phyloP scores from a whole-genome alignment of 768 basidiomycete species.

The Collybiopsis confluens region DNA sequence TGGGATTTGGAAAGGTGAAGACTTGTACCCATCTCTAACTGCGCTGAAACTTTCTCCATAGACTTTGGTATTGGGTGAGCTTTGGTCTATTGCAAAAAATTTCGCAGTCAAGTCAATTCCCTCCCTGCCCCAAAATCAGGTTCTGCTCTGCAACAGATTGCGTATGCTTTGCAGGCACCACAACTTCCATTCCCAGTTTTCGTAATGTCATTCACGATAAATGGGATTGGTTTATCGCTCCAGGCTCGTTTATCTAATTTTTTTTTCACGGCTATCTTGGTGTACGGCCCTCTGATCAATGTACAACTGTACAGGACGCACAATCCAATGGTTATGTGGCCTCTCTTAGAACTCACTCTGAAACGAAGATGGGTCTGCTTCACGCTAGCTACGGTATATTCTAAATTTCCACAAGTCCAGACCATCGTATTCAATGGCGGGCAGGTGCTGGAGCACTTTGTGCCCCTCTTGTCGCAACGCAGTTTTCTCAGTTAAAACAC shows the following conservation, averaged over 20 bases:
- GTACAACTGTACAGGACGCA: slow-evolving; percentile 32
- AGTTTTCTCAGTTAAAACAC: slow-evolving; percentile 41
- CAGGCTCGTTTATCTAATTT: slow-evolving; percentile 30
- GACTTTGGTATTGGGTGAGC: slow-evolving; percentile 1
- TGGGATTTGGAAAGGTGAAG: slow-evolving; percentile 19
- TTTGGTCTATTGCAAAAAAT: not conserved
- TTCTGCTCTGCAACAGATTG: slow-evolving; percentile 8
- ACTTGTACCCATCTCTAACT: not conserved
- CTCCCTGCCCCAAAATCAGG: too few species aligned
- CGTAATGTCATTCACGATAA: slow-evolving; percentile 30
- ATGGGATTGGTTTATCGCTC: slow-evolving; percentile 26
- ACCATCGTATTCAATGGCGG: not conserved
- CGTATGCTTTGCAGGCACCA: slow-evolving; percentile 26
- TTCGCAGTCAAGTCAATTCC: not conserved
- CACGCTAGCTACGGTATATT: slow-evolving; percentile 40
- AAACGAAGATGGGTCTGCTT: slow-evolving; percentile 46
- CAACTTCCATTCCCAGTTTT: slow-evolving; percentile 54
- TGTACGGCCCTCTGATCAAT: not conserved
- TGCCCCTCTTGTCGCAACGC: slow-evolving; percentile 57
- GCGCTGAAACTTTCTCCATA: not conserved
- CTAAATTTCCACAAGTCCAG: not conserved
- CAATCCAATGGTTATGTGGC: slow-evolving; percentile 49
- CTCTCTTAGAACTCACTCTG: slow-evolving; percentile 32
- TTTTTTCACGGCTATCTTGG: too few species aligned
- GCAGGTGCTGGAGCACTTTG: slow-evolving; percentile 42